Percentiles rank a stretch among this genome's conserved stretches.
These are phyloP conservation scores for Powellomyces hirtus DNA, from an alignment of 192 early-diverging fungal species.

Conservation along the genomic window DNA sequence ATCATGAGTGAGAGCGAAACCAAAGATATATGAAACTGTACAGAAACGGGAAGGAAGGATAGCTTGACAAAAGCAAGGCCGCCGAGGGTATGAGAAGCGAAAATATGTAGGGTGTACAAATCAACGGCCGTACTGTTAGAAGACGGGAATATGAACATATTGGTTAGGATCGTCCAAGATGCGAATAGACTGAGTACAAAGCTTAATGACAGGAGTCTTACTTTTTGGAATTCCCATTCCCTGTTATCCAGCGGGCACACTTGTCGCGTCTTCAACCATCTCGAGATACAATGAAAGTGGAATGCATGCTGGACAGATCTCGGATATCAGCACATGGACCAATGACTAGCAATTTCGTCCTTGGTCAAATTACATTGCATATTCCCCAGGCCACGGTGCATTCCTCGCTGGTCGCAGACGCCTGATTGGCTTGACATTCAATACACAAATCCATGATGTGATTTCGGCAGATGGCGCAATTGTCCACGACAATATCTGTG, in stretches of 20 bases:
- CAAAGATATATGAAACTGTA: no score
- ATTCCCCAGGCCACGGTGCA: conserved; percentile 97
- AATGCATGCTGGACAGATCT: conserved; percentile 85
- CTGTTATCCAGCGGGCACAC: conserved; percentile 98
- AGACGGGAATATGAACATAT: no score
- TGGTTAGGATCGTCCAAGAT: no score
- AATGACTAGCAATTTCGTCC: background rate
- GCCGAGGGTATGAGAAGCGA: no score
- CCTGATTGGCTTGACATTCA: conserved; percentile 98
- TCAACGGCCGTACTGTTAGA: background rate
- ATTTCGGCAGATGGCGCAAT: conserved; percentile 98
- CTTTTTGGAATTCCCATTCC: conserved; percentile 98
- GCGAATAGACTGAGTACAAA: no score
- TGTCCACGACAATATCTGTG: conserved; percentile 93
- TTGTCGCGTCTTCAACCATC: conserved; percentile 95
- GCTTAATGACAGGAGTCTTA: conserved; percentile 5
- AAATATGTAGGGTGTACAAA: no score
- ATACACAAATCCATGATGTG: conserved; percentile 99
- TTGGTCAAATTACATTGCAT: conserved; percentile 85
- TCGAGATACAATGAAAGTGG: conserved; percentile 97
- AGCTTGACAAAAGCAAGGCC: no score
- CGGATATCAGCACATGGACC: background rate
- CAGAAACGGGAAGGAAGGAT: no score
- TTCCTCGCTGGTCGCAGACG: conserved; percentile 84
- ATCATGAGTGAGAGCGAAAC: no score